A percentile compares a stretch with the other conserved stretches of the same genome.
These are phyloP conservation scores for Monascus ruber DNA, from an alignment of 2,329 filamentous ascomycete species.

Conservation along the genomic window DNA sequence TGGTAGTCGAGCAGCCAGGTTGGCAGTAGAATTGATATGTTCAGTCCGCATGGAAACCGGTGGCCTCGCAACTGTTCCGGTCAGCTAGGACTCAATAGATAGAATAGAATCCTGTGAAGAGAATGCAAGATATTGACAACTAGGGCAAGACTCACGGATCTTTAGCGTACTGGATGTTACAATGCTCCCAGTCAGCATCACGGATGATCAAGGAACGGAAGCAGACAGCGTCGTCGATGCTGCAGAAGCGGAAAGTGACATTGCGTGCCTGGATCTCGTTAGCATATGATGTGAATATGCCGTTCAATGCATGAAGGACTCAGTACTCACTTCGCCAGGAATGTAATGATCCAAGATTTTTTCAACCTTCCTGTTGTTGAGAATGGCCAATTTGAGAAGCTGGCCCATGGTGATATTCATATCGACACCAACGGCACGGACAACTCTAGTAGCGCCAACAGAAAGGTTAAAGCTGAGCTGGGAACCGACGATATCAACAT, in stretches of 20 bases:
- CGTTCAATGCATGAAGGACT: not conserved
- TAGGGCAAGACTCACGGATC: slow-evolving; percentile 28
- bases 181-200: slow-evolving; percentile 36
- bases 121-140: slow-evolving; percentile 1
- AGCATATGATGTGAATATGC: not conserved
- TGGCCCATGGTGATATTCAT: slow-evolving; percentile 26
- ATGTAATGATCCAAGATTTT: slow-evolving; percentile 32
- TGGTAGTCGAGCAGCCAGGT: too few relatives aligned
- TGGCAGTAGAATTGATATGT: not conserved
- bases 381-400: slow-evolving; percentile 28
- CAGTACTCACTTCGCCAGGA: slow-evolving; percentile 27
- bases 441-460: slow-evolving; percentile 33
- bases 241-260: slow-evolving; percentile 39
- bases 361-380: slow-evolving; percentile 34
- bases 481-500: slow-evolving; percentile 30
- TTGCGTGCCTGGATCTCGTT: slow-evolving; percentile 23
- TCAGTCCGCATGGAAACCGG: slow-evolving; percentile 7
- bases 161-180: slow-evolving; percentile 29
- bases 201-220: slow-evolving; percentile 32
- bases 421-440: slow-evolving; percentile 33
- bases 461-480: slow-evolving; percentile 30
- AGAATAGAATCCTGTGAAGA: not conserved
- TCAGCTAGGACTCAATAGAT: slow-evolving; percentile 1
- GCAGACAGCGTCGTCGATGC: slow-evolving; percentile 34
- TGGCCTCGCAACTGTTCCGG: slow-evolving; percentile 12